Evolutionary conservation across 2,329 filamentous ascomycete species (phyloP), one percentile per base, ranked within the genome.

Genomic region (Colletotrichum somersetense): DNA sequence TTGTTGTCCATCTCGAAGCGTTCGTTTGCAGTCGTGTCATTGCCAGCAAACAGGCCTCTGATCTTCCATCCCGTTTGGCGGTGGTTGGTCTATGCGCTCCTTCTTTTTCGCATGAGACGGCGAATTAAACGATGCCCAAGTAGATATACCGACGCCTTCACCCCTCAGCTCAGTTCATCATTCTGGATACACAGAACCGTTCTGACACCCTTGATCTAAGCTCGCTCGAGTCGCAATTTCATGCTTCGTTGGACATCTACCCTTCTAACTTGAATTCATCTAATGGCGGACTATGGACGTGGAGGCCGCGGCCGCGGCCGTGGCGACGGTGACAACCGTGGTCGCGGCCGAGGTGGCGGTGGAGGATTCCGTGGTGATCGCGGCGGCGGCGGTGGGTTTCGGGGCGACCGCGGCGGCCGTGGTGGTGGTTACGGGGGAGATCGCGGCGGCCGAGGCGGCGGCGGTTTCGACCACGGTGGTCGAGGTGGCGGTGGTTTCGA

Each of bases 301-400:
- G 70, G 66, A 20, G 62, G 66, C 12, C 66, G 48, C n/a, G 66
- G 38, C 26, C 67, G 74, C 44, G 75, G 75, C 44, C 73, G 75
- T 38, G 35, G 35, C 35, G 35, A 38, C 7, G 35, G 35, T 38
- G 35, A 38, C 10, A 38, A 38, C 26, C 67, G 74, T 42, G 75
- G 75, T 40, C 73, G 75, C 30, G 74, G 77, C 14, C 74, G 72
- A n/a, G 67, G 58, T 14, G 57, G 59, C 56, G 64, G 74, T 26
- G 53, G 63, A 38, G 44, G 44, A 1, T 75, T 74, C 53, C 66
- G 73, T 26, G 74, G 74, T 10, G 62, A 73, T 8, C 69, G 70
- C 10, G 66, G 72, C 50, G 72, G 71, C 26, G 70, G 69, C 7
- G 67, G 70, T 12, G 71, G 73, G 18, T 64, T 66, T 23, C 64